phyloP scores from a whole-genome alignment of 129 eudicot species.

The Tagetes erecta region DNA sequence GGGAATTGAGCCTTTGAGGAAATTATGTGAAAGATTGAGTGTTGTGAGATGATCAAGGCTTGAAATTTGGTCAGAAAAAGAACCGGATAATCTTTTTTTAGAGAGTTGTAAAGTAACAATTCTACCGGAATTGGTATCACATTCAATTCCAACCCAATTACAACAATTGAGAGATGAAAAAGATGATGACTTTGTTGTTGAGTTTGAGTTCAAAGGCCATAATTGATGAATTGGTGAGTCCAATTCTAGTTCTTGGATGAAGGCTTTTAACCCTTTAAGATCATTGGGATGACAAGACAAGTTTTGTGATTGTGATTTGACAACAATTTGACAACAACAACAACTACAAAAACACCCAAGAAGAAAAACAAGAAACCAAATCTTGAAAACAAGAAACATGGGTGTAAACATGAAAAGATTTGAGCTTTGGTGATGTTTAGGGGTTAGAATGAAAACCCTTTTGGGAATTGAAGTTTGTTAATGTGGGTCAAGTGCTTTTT shows the following conservation, averaged over 20 bases:
- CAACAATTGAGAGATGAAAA: constrained; percentile 51
- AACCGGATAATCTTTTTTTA: constrained; percentile 37
- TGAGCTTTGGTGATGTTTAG: neutral
- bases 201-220: neutral
- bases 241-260: constrained; percentile 25
- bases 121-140: constrained; percentile 45
- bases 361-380: constrained; percentile 22
- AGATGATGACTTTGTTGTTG: too few species aligned
- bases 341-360: constrained; percentile 11
- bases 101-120: constrained; percentile 49
- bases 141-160: constrained; percentile 54
- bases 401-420: neutral
- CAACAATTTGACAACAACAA: constrained; percentile 22
- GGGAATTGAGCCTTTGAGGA: constrained; percentile 48
- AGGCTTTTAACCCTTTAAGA: constrained; percentile 39
- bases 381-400: constrained; percentile 22
- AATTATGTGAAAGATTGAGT: constrained; percentile 60
- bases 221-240: constrained; percentile 47
- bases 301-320: constrained; percentile 35
- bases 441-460: constrained; percentile 8
- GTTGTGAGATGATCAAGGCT: constrained; percentile 47
- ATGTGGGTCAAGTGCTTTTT: constrained; percentile 23
- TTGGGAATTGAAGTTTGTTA: constrained; percentile 19
- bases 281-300: constrained; percentile 55
- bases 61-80: constrained; percentile 43